Base-by-base conservation (phyloP, 1,139 yeast species). In the Pneumocystis canis region DNA sequence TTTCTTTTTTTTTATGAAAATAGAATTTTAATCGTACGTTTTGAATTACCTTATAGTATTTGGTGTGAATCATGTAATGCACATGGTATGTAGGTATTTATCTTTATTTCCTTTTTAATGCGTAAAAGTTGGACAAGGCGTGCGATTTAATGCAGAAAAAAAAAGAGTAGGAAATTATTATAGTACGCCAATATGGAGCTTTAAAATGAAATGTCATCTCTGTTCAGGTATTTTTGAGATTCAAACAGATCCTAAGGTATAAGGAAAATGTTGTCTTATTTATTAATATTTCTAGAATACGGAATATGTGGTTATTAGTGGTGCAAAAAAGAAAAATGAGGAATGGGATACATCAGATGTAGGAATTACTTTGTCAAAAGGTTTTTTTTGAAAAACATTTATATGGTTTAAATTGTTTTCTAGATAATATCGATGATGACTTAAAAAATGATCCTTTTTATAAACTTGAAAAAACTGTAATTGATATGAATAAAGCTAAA, bases 61-160 rank as follows among this genome's bases (percentile, higher is more conserved):
- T 66, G 68, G 65, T 73, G 76, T 61, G 60, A 54, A 9, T 59
- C 66, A 47, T 73, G 76, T 61, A 67, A 69, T 7, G 65, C 66
- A 37, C 65, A 62, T 40, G 30, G 54, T 47, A 47, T 18, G 30
- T 3, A 11, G 25, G 11, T 1, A 47, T 2, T 7, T 16, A 32
- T 20, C 18, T 31, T 28, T 9, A 16, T 20, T 4, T 39, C 16
- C 3, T 16, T 67, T 25, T 47, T 47, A 5, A 47, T 47, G n/a
- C 25, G 3, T 47, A 5, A 5, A 11, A 47, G 66, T 73, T 18
- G 70, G 71, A 1, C 73, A 71, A 61, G 76, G 76, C 5, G 68
- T 69, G 5, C 67, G 76, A 14, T 73, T 68, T 66, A 73, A 73
- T 63, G 76, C 76, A 14, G 71, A 69, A 53, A 73, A 73, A 67